Percentiles rank a stretch among this genome's conserved stretches.
Conservation (phyloP, 495 filamentous ascomycete species). For the Neurospora sp. region DNA sequence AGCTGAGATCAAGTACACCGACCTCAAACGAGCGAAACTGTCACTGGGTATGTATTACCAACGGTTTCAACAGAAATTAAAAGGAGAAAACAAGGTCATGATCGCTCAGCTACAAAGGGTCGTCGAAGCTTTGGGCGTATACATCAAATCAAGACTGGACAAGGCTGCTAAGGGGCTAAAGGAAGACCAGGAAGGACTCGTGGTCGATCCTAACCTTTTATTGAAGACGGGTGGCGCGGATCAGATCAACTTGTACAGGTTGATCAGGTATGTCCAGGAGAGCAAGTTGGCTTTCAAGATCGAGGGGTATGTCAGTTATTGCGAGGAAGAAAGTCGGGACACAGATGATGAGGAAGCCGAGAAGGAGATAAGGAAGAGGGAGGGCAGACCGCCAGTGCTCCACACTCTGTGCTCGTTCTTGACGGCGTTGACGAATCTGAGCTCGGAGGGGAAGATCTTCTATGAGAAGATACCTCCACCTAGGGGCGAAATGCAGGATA, state of each 20-base stretch:
- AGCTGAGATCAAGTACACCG: slow-evolving; percentile 58
- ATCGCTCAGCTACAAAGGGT: slow-evolving; percentile 77
- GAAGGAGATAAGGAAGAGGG: background rate
- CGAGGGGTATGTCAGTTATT: slow-evolving; percentile 67
- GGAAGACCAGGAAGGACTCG: slow-evolving; percentile 47
- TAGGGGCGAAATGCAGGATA: slow-evolving; percentile 27
- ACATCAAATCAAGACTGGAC: slow-evolving; percentile 37
- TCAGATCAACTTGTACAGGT: slow-evolving; percentile 87
- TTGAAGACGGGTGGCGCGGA: slow-evolving; percentile 82
- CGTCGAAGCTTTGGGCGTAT: slow-evolving; percentile 61
- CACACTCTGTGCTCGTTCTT: slow-evolving; percentile 81
- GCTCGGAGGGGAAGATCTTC: slow-evolving; percentile 80
- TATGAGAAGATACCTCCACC: slow-evolving; percentile 42
- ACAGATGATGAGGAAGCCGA: background rate
- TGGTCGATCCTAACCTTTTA: slow-evolving; percentile 48
- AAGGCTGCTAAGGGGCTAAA: slow-evolving; percentile 17
- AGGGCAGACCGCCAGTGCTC: slow-evolving; percentile 51
- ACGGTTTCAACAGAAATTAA: slow-evolving; percentile 75
- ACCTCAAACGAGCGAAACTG: slow-evolving; percentile 59
- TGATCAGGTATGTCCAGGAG: slow-evolving; percentile 77
- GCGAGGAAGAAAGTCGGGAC: slow-evolving; percentile 30
- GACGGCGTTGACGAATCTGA: slow-evolving; percentile 74
- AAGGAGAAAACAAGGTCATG: slow-evolving; percentile 85
- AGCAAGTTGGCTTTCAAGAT: slow-evolving; percentile 93
- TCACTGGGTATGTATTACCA: slow-evolving; percentile 76